phyloP scores from a whole-genome alignment of 2,329 filamentous ascomycete genomes.

The Hypoxylon rubiginosum region DNA sequence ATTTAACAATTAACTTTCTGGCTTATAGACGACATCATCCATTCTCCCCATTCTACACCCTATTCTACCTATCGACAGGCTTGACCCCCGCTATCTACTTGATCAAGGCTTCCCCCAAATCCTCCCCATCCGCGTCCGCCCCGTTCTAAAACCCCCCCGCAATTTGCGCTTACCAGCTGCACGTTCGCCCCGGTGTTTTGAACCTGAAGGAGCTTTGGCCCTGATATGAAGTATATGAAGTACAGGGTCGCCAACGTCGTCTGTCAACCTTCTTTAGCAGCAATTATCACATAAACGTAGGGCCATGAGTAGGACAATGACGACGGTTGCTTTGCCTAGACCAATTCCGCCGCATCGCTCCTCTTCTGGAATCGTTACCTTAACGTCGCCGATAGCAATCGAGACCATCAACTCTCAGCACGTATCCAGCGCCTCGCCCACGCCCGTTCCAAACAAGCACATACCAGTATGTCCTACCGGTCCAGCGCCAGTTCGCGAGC shows the following conservation, averaged over 20 bases:
- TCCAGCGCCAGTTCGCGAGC: constrained; percentile 68
- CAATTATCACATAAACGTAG: constrained; percentile 11
- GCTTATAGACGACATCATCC: constrained; percentile 15
- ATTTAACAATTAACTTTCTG: constrained; percentile 19
- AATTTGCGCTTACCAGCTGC: constrained; percentile 36
- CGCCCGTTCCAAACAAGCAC: constrained; percentile 86
- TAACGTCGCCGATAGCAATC: constrained; percentile 59
- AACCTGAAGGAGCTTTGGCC: constrained; percentile 12
- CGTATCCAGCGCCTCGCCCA: constrained; percentile 55
- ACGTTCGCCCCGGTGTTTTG: constrained; percentile 16
- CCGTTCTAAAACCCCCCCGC: constrained; percentile 28
- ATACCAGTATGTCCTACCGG: constrained; percentile 90
- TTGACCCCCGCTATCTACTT: constrained; percentile 21
- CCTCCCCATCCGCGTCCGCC: constrained; percentile 5
- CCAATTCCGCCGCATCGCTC: constrained; percentile 62
- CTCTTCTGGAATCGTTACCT: constrained; percentile 57
- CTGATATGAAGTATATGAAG: constrained; percentile 37
- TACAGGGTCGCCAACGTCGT: constrained; percentile 16
- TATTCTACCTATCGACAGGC: constrained; percentile 26
- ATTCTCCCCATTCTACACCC: constrained; percentile 19
- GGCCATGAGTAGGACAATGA: constrained; percentile 57
- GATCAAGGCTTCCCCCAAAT: neutral
- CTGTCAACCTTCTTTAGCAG: constrained; percentile 21
- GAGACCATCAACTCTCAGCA: constrained; percentile 55
- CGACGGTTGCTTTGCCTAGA: constrained; percentile 67